Base-by-base conservation (phyloP, 768 basidiomycete species). In the Albatrellus ellisii region DNA sequence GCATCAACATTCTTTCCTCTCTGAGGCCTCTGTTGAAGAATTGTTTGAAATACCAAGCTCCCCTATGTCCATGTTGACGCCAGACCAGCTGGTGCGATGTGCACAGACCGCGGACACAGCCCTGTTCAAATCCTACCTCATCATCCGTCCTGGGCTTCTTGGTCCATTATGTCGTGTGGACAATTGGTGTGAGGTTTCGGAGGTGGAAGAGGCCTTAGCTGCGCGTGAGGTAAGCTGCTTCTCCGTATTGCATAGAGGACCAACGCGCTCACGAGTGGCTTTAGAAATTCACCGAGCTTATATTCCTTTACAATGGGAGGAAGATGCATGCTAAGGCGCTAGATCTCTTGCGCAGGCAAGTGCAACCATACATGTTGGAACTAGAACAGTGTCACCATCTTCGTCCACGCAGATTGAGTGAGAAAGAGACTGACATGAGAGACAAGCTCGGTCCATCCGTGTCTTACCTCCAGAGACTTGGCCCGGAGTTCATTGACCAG, bases 131-230 rank as follows among this genome's bases (percentile, higher is more conserved):
- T 79, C 83, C 2, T 95, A 94, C 58, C 63, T 98, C 17, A 69
- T 87, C 17, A 79, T 82, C 31, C 68, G 82, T 33, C 89, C 94
- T 0, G 73, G 70, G 10, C 62, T 99, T 43, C 63, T 98, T 8
- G 89, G 87, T 0, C 77, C 87, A 24, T 60, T 97, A 38, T 98
- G 94, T 59, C 73, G 94, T 32, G 65, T 94, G 20, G 75, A 87
- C 2, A 98, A 95, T 59, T 99, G 91, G 90, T 98, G 94, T 59
- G 95, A 97, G 55, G 91, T 98, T 1, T 77, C 77, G 4, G 86
- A 92, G 53, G 87, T 92, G 1, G 91, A 99, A 57, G 89, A 85
- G 55, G 74, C 89, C 46, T 61, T 99, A 40, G 70, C 76, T 44
- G 74, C 73, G 22, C 73, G 82, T 26, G 79, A 83, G 75, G 92